phyloP scores from a whole-genome alignment of 2,329 filamentous ascomycete genomes.

The Xylaria sp. region DNA sequence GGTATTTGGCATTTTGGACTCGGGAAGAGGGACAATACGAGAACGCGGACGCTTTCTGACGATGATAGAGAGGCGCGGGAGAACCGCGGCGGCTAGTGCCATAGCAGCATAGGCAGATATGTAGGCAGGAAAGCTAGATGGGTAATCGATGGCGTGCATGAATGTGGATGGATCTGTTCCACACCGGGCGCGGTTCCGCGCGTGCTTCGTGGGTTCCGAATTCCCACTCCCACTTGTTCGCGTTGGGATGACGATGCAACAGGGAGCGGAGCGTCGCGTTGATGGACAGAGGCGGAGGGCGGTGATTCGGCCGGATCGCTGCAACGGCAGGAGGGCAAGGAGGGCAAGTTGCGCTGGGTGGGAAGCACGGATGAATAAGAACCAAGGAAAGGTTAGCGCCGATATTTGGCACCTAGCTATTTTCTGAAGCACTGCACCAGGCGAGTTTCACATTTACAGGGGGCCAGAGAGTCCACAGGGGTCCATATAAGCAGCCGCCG shows the following conservation, averaged over 20 bases:
- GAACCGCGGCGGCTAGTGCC: background rate
- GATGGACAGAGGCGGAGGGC: constrained; percentile 12
- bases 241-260: constrained; percentile 21
- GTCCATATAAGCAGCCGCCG: constrained; percentile 25
- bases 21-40: too few species aligned
- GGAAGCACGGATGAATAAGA: constrained; percentile 30
- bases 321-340: constrained; percentile 11
- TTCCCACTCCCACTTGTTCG: background rate
- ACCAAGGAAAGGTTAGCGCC: constrained; percentile 39
- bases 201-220: background rate
- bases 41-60: too few species aligned
- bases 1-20: too few species aligned
- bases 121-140: background rate
- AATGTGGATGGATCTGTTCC: constrained; percentile 17
- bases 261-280: constrained; percentile 9
- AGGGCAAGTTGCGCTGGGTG: too few species aligned
- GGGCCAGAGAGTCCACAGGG: constrained; percentile 31
- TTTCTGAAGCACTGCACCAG: constrained; percentile 55
- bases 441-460: constrained; percentile 52
- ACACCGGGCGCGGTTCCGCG: background rate
- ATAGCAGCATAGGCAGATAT: background rate
- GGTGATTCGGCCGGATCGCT: constrained; percentile 28
- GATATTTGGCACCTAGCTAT: constrained; percentile 41
- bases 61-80: constrained; percentile 15
- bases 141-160: constrained; percentile 14